Conservation (phyloP, 192 early-diverging fungal species). For the Rhizoclosmatium globosum region DNA sequence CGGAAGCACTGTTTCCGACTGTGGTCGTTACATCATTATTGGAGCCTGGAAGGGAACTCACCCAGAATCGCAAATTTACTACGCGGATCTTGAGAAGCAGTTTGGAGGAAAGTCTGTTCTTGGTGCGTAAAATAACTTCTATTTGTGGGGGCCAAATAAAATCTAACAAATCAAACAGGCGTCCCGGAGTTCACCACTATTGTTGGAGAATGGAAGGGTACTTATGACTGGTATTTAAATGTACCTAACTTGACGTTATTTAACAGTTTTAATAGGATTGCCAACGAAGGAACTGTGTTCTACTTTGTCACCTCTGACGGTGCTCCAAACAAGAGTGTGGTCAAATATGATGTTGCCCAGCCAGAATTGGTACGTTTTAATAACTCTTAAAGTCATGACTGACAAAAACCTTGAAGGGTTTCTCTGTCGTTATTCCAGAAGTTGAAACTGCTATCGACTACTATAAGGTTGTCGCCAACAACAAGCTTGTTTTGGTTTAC, state of each 20-base stretch:
- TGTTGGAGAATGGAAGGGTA: constrained; percentile 60
- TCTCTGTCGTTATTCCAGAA: constrained; percentile 67
- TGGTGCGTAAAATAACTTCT: background rate
- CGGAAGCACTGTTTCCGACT: constrained; percentile 13
- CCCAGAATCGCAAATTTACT: constrained; percentile 51
- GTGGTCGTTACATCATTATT: constrained; percentile 61
- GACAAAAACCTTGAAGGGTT: constrained; percentile 52
- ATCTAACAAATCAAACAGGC: background rate
- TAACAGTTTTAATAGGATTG: constrained; percentile 45
- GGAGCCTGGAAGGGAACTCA: constrained; percentile 53
- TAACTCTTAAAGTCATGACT: constrained; percentile 31
- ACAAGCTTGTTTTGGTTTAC: constrained; percentile 67
- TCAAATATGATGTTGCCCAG: constrained; percentile 65
- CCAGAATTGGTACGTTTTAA: background rate
- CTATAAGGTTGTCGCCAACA: constrained; percentile 52
- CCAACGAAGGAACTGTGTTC: constrained; percentile 66
- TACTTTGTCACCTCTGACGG: constrained; percentile 68
- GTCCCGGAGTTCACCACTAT: constrained; percentile 34
- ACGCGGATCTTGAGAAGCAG: constrained; percentile 44
- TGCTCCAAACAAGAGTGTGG: constrained; percentile 67
- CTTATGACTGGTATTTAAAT: background rate
- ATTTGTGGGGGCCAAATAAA: background rate
- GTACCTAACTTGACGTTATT: no score
- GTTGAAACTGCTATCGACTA: constrained; percentile 54
- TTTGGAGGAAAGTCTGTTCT: constrained; percentile 39